Percentiles rank a stretch among this genome's conserved stretches.
phyloP scores from a whole-genome alignment of 2,329 filamentous ascomycete genomes.

The Ascochyta koolunga region DNA sequence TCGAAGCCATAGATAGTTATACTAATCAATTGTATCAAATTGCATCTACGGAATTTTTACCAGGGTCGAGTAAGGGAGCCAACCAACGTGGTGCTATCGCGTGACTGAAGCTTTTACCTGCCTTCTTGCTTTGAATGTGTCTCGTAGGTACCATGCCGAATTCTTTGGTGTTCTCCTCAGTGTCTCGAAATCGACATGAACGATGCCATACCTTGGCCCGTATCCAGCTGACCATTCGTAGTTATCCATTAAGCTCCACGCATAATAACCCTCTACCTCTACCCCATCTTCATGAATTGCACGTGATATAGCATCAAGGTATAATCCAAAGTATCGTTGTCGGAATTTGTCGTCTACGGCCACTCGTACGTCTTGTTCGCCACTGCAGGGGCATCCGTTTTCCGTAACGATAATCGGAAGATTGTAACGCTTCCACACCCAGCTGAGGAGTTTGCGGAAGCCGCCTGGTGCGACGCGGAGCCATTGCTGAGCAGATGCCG shows the following conservation, averaged over 20 bases:
- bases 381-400: slow-evolving; percentile 47
- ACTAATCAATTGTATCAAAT: too few relatives aligned
- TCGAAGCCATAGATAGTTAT: too few relatives aligned
- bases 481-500: slow-evolving; percentile 49
- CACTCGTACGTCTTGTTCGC: slow-evolving; percentile 44
- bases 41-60: too few relatives aligned
- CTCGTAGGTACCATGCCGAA: slow-evolving; percentile 11
- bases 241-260: slow-evolving; percentile 52
- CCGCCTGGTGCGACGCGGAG: slow-evolving; percentile 51
- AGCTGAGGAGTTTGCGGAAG: slow-evolving; percentile 62
- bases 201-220: slow-evolving; percentile 49
- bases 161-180: slow-evolving; percentile 46
- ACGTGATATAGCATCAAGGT: slow-evolving; percentile 47
- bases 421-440: slow-evolving; percentile 51
- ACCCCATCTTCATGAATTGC: slow-evolving; percentile 46
- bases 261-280: slow-evolving; percentile 50
- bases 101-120: neutral
- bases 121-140: slow-evolving; percentile 6
- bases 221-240: slow-evolving; percentile 52
- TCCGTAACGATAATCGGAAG: slow-evolving; percentile 53
- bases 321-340: slow-evolving; percentile 48
- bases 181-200: slow-evolving; percentile 51
- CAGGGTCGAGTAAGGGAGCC: too few relatives aligned
- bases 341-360: slow-evolving; percentile 49
- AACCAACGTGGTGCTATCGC: too few relatives aligned